Conservation (phyloP, 352 stramenopile genomes). For the Thalassiosira sp. region DNA sequence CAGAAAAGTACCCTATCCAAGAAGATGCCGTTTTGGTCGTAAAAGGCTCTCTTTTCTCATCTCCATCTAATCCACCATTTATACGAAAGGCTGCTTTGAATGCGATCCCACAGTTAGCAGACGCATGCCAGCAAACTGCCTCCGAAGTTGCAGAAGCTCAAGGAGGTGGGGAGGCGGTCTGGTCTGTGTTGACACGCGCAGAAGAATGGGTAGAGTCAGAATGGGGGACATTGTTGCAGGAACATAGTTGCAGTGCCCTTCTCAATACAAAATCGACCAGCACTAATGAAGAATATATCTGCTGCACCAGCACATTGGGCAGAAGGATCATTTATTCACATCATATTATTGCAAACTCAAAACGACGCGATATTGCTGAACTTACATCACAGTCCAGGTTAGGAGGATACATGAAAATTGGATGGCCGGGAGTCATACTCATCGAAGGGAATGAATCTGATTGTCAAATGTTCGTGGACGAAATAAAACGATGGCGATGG, state of each 20-base stretch:
- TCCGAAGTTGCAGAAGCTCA: conserved; percentile 18
- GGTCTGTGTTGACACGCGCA: conserved; percentile 57
- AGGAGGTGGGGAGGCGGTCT: conserved; percentile 64
- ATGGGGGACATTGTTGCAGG: conserved; percentile 42
- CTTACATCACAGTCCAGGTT: conserved; percentile 60
- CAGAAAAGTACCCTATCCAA: conserved; percentile 46
- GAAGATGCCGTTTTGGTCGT: conserved; percentile 33
- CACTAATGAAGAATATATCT: background rate
- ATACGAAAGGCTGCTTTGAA: conserved; percentile 53
- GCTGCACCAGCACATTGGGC: conserved; percentile 27
- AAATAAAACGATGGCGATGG: conserved; percentile 68
- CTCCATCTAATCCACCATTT: conserved; percentile 22
- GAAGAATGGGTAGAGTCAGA: conserved; percentile 72
- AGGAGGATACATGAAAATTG: conserved; percentile 76
- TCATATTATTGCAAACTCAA: conserved; percentile 80
- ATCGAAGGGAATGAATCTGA: conserved; percentile 57
- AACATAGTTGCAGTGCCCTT: background rate
- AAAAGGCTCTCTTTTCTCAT: conserved; percentile 19
- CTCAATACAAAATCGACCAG: background rate
- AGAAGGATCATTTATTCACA: conserved; percentile 76
- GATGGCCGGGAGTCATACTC: conserved; percentile 77
- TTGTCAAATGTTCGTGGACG: conserved; percentile 65
- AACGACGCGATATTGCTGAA: conserved; percentile 59
- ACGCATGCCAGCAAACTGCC: conserved; percentile 31
- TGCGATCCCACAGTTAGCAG: conserved; percentile 44